A percentile compares a stretch with the other conserved stretches of the same genome.
Evolutionary conservation across 441 rosid genomes (phyloP).

Genomic region (Adansonia grandidieri): DNA sequence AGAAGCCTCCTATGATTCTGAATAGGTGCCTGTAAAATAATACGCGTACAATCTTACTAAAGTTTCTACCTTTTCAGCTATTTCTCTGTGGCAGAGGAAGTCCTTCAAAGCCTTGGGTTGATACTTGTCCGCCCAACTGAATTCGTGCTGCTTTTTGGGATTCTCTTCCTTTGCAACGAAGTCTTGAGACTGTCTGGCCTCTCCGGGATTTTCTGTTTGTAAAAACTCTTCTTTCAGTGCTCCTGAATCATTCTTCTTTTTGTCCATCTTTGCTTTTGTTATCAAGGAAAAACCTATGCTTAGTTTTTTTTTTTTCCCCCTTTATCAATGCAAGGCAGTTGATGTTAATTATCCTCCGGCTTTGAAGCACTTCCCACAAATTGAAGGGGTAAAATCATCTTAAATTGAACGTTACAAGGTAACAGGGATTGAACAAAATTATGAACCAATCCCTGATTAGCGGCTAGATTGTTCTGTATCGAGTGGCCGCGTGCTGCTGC

Average conservation of each 20-base stretch:
- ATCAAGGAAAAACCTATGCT: not conserved
- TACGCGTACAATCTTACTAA: not conserved
- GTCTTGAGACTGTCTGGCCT: not conserved
- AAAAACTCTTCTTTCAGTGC: not conserved
- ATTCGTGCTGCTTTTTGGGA: not conserved
- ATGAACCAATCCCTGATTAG: not conserved
- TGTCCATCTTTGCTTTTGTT: slow-evolving; percentile 4
- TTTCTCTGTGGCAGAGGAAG: slow-evolving; percentile 25
- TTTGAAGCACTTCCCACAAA: not conserved
- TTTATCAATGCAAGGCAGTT: not conserved
- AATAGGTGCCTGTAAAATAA: not conserved
- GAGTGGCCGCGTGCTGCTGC: no score
- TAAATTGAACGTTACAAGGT: not conserved
- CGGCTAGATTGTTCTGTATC: not conserved
- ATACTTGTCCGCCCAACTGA: slow-evolving; percentile 15
- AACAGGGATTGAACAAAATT: not conserved
- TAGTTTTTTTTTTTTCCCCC: not conserved
- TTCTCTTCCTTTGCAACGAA: not conserved
- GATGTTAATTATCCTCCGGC: not conserved
- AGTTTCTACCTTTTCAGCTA: slow-evolving; percentile 13
- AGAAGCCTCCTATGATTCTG: not conserved
- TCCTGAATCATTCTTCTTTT: not conserved
- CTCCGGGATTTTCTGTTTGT: not conserved
- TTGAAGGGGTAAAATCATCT: not conserved
- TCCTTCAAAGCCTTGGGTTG: slow-evolving; percentile 20